These are phyloP conservation scores for Pyrenophora graminea DNA, from an alignment of 2,329 filamentous ascomycete genomes.

Conservation along the genomic window DNA sequence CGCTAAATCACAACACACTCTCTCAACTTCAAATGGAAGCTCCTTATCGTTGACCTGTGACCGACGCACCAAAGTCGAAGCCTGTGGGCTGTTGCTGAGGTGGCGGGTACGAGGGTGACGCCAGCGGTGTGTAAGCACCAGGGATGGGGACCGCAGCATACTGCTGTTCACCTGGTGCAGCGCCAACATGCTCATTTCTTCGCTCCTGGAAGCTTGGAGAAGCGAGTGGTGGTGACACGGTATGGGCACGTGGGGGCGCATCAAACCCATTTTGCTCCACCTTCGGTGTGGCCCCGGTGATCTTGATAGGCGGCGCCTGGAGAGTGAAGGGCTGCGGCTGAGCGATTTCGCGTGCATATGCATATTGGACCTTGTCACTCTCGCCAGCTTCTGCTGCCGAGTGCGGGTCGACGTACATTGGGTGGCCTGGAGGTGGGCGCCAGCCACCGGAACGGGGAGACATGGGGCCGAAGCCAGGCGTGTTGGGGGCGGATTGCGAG, in stretches of 20 bases:
- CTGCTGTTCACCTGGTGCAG: conserved; percentile 77
- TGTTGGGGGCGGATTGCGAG: conserved; percentile 89
- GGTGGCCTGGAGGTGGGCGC: conserved; percentile 51
- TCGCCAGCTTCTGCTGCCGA: conserved; percentile 60
- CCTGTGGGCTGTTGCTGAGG: conserved; percentile 32
- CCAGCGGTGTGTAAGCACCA: conserved; percentile 69
- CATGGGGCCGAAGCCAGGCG: conserved; percentile 77
- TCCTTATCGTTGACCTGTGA: conserved; percentile 28
- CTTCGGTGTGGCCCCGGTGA: conserved; percentile 77
- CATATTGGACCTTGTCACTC: conserved; percentile 42
- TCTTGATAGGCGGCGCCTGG: conserved; percentile 79
- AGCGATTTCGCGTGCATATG: conserved; percentile 50
- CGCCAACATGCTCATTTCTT: conserved; percentile 66
- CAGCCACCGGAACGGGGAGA: conserved; percentile 62
- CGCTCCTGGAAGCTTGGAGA: conserved; percentile 49
- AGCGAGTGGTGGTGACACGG: conserved; percentile 42
- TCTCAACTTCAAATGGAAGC: background rate
- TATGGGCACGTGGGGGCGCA: conserved; percentile 40
- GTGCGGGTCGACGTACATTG: conserved; percentile 50
- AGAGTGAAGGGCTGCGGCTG: conserved; percentile 74
- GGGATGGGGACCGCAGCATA: conserved; percentile 90
- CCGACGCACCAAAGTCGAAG: conserved; percentile 47
- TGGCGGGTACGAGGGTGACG: conserved; percentile 49
- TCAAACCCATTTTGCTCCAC: conserved; percentile 66
- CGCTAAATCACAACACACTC: conserved; percentile 13